phyloP scores from a whole-genome alignment of 805 yeast species.

The Ogataea pini region DNA sequence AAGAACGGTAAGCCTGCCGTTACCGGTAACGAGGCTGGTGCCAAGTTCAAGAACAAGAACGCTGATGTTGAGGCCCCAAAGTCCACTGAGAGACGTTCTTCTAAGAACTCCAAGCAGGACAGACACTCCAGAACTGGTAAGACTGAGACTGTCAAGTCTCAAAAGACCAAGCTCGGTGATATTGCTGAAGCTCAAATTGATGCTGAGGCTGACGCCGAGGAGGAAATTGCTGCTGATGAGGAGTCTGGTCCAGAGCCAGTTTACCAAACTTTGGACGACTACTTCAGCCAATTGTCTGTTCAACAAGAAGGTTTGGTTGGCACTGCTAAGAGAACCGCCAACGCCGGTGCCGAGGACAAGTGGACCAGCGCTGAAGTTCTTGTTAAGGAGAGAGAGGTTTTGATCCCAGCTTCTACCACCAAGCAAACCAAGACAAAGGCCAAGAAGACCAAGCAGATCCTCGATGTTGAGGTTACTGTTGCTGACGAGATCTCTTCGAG shows the following conservation, averaged over 20 bases:
- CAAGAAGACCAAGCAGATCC: slow-evolving; percentile 75
- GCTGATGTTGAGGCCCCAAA: slow-evolving; percentile 58
- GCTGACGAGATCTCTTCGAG: slow-evolving; percentile 52
- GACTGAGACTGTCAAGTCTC: slow-evolving; percentile 81
- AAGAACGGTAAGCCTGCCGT: slow-evolving; percentile 68
- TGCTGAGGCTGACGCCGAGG: slow-evolving; percentile 62
- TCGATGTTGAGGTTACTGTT: slow-evolving; percentile 74
- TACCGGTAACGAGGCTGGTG: slow-evolving; percentile 88
- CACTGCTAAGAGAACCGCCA: slow-evolving; percentile 48
- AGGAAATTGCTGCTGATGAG: slow-evolving; percentile 39
- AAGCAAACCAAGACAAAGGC: slow-evolving; percentile 74
- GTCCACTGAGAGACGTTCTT: slow-evolving; percentile 44
- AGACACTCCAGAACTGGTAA: slow-evolving; percentile 86
- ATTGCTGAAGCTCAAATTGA: slow-evolving; percentile 50
- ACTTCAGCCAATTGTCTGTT: slow-evolving; percentile 67
- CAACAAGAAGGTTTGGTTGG: slow-evolving; percentile 40
- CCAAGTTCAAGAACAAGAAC: slow-evolving; percentile 73
- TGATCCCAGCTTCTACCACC: slow-evolving; percentile 57
- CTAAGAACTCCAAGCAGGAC: slow-evolving; percentile 63
- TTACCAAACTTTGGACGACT: slow-evolving; percentile 78
- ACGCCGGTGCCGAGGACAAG: slow-evolving; percentile 58
- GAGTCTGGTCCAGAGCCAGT: slow-evolving; percentile 49
- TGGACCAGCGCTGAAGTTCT: slow-evolving; percentile 59
- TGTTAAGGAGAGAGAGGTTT: slow-evolving; percentile 63
- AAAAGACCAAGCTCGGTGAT: slow-evolving; percentile 88